Evolutionary conservation across 371 early-diverging fungal genomes (phyloP), one percentile per base, ranked within the genome.

Genomic region (Mortierella polycephala): DNA sequence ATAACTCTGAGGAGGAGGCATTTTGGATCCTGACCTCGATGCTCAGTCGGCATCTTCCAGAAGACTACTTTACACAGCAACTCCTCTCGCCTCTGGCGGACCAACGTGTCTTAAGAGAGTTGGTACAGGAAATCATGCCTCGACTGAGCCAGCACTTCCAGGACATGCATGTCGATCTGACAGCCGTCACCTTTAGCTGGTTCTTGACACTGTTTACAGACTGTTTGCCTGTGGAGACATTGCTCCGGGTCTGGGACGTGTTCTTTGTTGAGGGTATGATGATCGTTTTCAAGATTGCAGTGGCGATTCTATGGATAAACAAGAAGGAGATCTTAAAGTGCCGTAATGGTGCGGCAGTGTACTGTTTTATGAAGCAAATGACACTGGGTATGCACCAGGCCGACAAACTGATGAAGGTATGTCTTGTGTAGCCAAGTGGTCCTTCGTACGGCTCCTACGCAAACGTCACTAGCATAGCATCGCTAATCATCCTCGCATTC

Each of bases 141-240:
- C 57, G 73, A 16, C 62, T 83, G 39, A 54, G 50, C 16, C 18
- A 30, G 3, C 83, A 83, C 45, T 70, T 83, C 12, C 67, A 80
- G 18, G 62, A 58, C 18, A 64, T 74, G 63, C 75, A 71, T 40
- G 82, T 83, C 7, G 82, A 83, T 54, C 42, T 83, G 10, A 80
- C 73, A 0, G 83, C 82, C 0, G 60, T 83, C 18, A 82, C 83
- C 0, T 83, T 87, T 45, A 82, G 82, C 62, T 83, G 83, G 83
- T 83, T 83, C 66, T 57, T 83, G 56, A 75, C 81, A 5, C 61
- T 83, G 30, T 83, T 79, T 61, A 75, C 83, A 12, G 80, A 82
- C 16, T 72, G 81, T 57, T 16, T 81, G 16, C 72, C 83, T 0
- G 70, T 80, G 3, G 80, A 82, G 57, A 74, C 74, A 0, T 45